Percentiles rank a stretch among this genome's conserved stretches.
phyloP scores from a whole-genome alignment of 2,329 filamentous ascomycete genomes.

The Orbilia ellipsospora region DNA sequence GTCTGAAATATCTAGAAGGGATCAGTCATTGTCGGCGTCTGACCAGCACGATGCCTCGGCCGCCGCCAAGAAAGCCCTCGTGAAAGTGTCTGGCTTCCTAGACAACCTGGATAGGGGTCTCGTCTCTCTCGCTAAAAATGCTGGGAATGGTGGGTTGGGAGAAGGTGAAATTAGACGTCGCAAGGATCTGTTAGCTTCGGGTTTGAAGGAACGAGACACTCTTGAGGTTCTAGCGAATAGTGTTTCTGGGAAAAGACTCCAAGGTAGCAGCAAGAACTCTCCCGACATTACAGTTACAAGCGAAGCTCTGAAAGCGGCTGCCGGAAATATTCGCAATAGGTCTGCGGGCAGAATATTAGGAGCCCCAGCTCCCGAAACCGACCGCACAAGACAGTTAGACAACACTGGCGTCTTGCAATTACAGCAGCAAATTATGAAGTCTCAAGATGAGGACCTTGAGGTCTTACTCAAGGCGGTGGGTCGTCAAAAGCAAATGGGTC shows the following conservation, averaged over 20 bases:
- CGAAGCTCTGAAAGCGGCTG: slow-evolving; percentile 58
- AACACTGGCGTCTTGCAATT: slow-evolving; percentile 79
- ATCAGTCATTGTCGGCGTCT: slow-evolving; percentile 69
- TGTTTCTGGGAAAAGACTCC: slow-evolving; percentile 66
- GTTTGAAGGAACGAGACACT: slow-evolving; percentile 78
- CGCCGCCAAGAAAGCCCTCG: slow-evolving; percentile 78
- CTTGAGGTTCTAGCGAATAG: slow-evolving; percentile 77
- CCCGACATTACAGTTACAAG: slow-evolving; percentile 21
- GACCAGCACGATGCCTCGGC: slow-evolving; percentile 74
- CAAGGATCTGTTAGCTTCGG: slow-evolving; percentile 75
- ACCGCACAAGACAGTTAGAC: slow-evolving; percentile 79
- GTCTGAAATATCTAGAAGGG: slow-evolving; percentile 74
- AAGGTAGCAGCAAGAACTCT: slow-evolving; percentile 56
- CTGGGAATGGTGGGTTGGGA: slow-evolving; percentile 31
- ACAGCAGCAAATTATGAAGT: slow-evolving; percentile 77
- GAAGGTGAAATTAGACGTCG: slow-evolving; percentile 76
- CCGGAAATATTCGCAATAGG: slow-evolving; percentile 43
- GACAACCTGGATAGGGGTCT: slow-evolving; percentile 56
- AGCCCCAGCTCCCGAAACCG: slow-evolving; percentile 77
- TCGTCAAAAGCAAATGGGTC: slow-evolving; percentile 80
- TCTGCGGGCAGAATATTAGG: slow-evolving; percentile 75
- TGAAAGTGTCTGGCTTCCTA: slow-evolving; percentile 75
- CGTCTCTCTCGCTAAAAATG: slow-evolving; percentile 12
- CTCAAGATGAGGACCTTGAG: slow-evolving; percentile 79
- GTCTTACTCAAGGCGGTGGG: slow-evolving; percentile 75